phyloP scores from a whole-genome alignment of 1,284 basidiomycete genomes.

The Flammula alnicola region DNA sequence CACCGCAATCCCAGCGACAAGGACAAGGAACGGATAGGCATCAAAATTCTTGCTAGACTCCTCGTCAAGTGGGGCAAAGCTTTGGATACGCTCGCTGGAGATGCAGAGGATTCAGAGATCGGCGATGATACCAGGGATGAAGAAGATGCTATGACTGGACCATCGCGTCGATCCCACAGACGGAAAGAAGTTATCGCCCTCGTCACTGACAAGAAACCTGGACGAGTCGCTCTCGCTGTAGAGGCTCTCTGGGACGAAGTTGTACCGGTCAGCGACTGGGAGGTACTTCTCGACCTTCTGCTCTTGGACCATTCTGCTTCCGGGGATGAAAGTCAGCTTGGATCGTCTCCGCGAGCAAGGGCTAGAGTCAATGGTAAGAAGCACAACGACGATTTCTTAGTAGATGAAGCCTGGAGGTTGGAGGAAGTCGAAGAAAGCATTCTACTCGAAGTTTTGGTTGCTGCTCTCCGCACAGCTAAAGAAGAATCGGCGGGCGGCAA shows the following conservation, averaged over 20 bases:
- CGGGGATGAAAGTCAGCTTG: slow-evolving; percentile 40
- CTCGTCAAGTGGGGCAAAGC: slow-evolving; percentile 71
- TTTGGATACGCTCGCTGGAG: slow-evolving; percentile 49
- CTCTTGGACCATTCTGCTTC: slow-evolving; percentile 87
- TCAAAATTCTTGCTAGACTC: slow-evolving; percentile 65
- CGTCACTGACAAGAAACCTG: slow-evolving; percentile 53
- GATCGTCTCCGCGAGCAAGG: slow-evolving; percentile 22
- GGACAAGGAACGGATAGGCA: slow-evolving; percentile 59
- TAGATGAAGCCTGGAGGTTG: slow-evolving; percentile 77
- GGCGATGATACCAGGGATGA: slow-evolving; percentile 29
- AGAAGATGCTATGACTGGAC: slow-evolving; percentile 28
- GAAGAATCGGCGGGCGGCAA: slow-evolving; percentile 56
- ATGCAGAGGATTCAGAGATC: slow-evolving; percentile 39
- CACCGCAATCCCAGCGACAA: slow-evolving; percentile 48
- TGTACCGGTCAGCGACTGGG: slow-evolving; percentile 81
- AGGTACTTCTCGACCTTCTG: slow-evolving; percentile 80
- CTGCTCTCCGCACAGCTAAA: slow-evolving; percentile 65
- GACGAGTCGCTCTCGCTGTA: slow-evolving; percentile 80
- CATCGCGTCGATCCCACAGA: slow-evolving; percentile 38
- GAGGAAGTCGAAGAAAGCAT: slow-evolving; percentile 82
- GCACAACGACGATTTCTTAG: slow-evolving; percentile 38
- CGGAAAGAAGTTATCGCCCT: slow-evolving; percentile 52
- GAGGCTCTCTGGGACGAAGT: slow-evolving; percentile 89
- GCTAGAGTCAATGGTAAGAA: slow-evolving; percentile 38
- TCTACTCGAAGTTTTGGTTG: slow-evolving; percentile 83